These are phyloP conservation scores for Cryphonectria radicalis DNA, from an alignment of 2,329 filamentous ascomycete genomes.

Conservation along the genomic window DNA sequence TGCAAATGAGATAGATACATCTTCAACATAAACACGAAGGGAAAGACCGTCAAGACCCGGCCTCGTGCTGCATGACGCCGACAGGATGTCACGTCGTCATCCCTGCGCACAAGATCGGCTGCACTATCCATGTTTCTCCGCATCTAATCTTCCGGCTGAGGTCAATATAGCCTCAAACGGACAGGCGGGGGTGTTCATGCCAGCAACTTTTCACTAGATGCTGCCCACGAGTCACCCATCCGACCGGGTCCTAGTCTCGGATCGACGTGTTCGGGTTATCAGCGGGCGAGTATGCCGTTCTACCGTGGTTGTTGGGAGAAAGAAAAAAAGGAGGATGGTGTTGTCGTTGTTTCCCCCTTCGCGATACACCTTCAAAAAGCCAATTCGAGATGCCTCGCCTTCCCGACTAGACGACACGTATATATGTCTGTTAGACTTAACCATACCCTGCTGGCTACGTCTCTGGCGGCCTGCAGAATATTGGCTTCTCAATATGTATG, in stretches of 20 bases:
- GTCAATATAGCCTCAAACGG: constrained; percentile 25
- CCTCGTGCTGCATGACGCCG: constrained; percentile 8
- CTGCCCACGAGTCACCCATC: background rate
- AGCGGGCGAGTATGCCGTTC: constrained; percentile 18
- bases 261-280: constrained; percentile 24
- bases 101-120: background rate
- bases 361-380: background rate
- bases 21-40: background rate
- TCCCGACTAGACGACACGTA: background rate
- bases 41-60: background rate
- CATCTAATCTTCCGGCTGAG: constrained; percentile 19
- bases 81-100: constrained; percentile 4
- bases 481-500: background rate
- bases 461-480: background rate
- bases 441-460: background rate
- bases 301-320: background rate
- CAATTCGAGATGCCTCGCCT: constrained; percentile 1
- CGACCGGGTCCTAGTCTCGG: constrained; percentile 6
- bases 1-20: background rate
- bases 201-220: background rate
- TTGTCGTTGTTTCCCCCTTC: background rate
- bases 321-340: background rate
- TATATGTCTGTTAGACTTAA: background rate
- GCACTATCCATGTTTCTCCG: constrained; percentile 24
- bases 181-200: constrained; percentile 7